A percentile compares a stretch with the other conserved stretches of the same genome.
Evolutionary conservation across 1,284 basidiomycete species (phyloP).

Genomic region (Psilocybe mexicana): DNA sequence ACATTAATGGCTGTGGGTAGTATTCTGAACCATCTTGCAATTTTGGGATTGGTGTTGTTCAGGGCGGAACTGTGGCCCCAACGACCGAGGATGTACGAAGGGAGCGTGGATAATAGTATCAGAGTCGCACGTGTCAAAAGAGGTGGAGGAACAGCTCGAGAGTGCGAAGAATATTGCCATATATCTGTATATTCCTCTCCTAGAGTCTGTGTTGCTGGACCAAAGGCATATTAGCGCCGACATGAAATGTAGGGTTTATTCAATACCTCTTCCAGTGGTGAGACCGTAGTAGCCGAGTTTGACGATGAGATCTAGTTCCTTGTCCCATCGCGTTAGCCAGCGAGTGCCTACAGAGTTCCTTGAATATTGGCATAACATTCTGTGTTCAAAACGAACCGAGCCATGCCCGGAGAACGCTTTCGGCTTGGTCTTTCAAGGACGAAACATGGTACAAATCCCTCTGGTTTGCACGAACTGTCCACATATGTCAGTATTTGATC

Average conservation of each 20-base stretch:
- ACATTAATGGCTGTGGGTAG: slow-evolving; percentile 54
- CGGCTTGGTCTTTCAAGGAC: slow-evolving; percentile 74
- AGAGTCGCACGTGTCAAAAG: slow-evolving; percentile 49
- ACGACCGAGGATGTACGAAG: slow-evolving; percentile 59
- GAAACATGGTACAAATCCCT: slow-evolving; percentile 80
- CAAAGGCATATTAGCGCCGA: slow-evolving; percentile 4
- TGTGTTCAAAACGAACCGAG: slow-evolving; percentile 51
- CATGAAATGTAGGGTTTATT: neutral
- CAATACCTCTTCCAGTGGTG: slow-evolving; percentile 73
- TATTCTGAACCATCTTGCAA: slow-evolving; percentile 41
- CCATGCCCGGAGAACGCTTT: slow-evolving; percentile 74
- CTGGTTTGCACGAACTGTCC: slow-evolving; percentile 81
- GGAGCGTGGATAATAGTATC: slow-evolving; percentile 65
- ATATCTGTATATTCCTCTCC: slow-evolving; percentile 93
- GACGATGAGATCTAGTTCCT: slow-evolving; percentile 72
- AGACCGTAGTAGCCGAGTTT: slow-evolving; percentile 76
- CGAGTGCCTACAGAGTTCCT: slow-evolving; percentile 63
- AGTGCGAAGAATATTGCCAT: slow-evolving; percentile 62
- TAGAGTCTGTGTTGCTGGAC: slow-evolving; percentile 73
- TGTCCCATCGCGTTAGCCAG: slow-evolving; percentile 82
- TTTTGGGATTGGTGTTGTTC: slow-evolving; percentile 32
- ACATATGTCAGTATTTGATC: neutral
- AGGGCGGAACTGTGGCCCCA: slow-evolving; percentile 42
- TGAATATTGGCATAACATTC: slow-evolving; percentile 3
- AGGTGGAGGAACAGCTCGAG: slow-evolving; percentile 46